phyloP scores from a whole-genome alignment of 192 early-diverging fungal genomes.

The Entomortierella parvispora region DNA sequence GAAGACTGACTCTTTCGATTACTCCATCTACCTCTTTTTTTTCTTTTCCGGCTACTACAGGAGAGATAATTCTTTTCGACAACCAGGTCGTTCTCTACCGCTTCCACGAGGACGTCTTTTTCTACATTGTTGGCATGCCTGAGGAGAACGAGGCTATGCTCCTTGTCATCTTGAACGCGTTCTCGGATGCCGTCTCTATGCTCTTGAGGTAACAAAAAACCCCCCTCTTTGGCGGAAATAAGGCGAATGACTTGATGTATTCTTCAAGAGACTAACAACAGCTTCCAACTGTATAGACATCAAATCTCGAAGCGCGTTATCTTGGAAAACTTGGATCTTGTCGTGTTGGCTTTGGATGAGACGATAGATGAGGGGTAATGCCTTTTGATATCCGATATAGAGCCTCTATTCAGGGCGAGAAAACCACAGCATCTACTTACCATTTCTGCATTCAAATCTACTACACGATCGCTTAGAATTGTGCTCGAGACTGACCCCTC shows the following conservation, averaged over 20 bases:
- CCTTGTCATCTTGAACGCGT: constrained; percentile 76
- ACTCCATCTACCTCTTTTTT: too few relatives aligned
- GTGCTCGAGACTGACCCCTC: constrained; percentile 79
- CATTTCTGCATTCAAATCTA: neutral
- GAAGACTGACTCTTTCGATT: too few relatives aligned
- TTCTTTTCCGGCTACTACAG: constrained; percentile 30
- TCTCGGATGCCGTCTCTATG: constrained; percentile 86
- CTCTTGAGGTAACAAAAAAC: constrained; percentile 74
- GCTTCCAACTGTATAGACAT: constrained; percentile 59
- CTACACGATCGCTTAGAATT: constrained; percentile 58
- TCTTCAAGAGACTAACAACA: neutral
- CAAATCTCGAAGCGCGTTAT: constrained; percentile 92
- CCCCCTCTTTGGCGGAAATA: neutral
- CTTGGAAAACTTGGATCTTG: constrained; percentile 92
- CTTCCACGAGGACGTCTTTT: constrained; percentile 85
- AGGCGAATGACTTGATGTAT: neutral
- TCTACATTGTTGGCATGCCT: constrained; percentile 89
- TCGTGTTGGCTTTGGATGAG: constrained; percentile 92
- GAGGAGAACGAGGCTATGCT: constrained; percentile 97
- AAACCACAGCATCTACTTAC: neutral
- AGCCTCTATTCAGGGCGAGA: too few relatives aligned
- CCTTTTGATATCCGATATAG: too few relatives aligned
- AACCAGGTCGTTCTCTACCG: constrained; percentile 92
- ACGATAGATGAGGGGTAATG: constrained; percentile 93
- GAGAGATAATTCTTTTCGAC: constrained; percentile 94